Conservation (phyloP, 345 rosid genomes). For the Aegle marmelos region DNA sequence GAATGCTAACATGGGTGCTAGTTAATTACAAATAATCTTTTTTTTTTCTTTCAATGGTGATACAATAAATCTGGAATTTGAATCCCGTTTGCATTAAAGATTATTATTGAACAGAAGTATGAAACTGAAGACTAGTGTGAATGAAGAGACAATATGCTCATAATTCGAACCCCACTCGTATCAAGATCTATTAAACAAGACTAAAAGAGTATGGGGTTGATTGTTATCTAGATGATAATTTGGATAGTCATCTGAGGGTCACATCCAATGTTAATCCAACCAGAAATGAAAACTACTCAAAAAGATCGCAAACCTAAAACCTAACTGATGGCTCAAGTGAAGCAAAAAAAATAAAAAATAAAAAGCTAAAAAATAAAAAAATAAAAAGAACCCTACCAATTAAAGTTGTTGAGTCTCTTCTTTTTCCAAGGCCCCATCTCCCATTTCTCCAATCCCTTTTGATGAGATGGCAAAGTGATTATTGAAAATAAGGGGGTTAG, state of each 20-base stretch:
- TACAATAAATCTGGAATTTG: too few relatives aligned
- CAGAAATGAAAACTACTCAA: slow-evolving; percentile 3
- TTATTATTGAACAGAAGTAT: too few relatives aligned
- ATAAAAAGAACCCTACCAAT: background rate
- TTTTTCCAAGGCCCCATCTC: slow-evolving; percentile 16
- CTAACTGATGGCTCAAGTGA: slow-evolving; percentile 12
- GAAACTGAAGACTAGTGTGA: too few relatives aligned
- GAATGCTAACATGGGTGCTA: background rate
- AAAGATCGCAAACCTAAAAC: background rate
- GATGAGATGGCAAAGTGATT: slow-evolving; percentile 8
- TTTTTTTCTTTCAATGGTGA: too few relatives aligned
- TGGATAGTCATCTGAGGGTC: background rate
- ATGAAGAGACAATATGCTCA: too few relatives aligned
- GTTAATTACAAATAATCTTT: too few relatives aligned
- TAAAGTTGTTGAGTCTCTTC: slow-evolving; percentile 7
- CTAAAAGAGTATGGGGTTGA: too few relatives aligned
- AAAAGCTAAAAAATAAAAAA: too few relatives aligned
- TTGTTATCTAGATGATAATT: too few relatives aligned
- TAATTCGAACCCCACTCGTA: too few relatives aligned
- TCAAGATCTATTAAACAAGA: too few relatives aligned
- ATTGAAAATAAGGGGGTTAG: background rate
- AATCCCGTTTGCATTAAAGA: too few relatives aligned
- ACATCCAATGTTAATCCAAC: background rate
- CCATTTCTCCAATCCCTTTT: background rate
- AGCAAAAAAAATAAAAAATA: background rate